Base-by-base conservation (phyloP, 805 yeast species). In the Ogataea siamensis region DNA sequence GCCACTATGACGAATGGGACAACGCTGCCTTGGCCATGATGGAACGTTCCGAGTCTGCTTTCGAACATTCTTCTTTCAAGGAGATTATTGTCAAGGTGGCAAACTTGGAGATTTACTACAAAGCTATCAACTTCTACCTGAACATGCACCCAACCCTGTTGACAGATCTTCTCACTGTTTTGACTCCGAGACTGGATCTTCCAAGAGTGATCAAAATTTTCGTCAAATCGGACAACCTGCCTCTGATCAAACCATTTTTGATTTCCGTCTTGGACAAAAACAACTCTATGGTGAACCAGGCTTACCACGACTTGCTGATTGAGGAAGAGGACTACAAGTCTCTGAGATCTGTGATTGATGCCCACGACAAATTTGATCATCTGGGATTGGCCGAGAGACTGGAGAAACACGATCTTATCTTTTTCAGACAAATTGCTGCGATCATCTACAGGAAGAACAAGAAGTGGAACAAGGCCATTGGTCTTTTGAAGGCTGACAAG, bases 1-100 rank as follows among this genome's bases (percentile, higher is more conserved):
- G 96, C 60, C 99, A 93, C 66, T 93, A 93, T 63, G 99, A 93
- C 61, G 99, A 93, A 69, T 93, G 96, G 95, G 99, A 93, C 64
- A 93, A 93, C 64, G 99, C 99, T 45, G 88, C 96, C 23, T 74
- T 93, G 60, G 80, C 96, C 11, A 87, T 93, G 89, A 93, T 93
- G 72, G 97, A 93, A 63, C 87, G 80, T 60, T 83, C 95, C 3
- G 87, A 94, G 44, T 83, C 83, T 51, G 88, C 96, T 12, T 89
- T 91, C 57, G 98, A 93, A 53, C 99, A 93, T 62, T 68, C 80
- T 20, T 84, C 95, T 28, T 93, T 93, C 74, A 93, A 93, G 71
- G 98, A 93, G 58, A 82, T 93, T 32, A 72, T 93, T 45, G 95
- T 87, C 46, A 93, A 93, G 71, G 97, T 89, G 45, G 83, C 96